phyloP scores from a whole-genome alignment of 225 moss, liverwort and hornwort genomes.

The Physcomitrellopsis africana region DNA sequence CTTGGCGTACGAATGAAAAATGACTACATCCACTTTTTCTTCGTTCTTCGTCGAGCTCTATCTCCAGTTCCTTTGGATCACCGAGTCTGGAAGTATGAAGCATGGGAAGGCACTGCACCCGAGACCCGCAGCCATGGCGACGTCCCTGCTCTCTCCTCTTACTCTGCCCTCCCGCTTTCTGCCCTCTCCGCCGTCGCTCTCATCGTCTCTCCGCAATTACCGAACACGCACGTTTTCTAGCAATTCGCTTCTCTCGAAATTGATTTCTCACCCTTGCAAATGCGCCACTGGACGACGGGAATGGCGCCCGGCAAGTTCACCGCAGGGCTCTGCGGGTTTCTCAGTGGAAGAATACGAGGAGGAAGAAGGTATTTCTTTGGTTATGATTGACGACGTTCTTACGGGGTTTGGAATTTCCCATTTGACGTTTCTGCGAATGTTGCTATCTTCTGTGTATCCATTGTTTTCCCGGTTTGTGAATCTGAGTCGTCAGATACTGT shows the following conservation, averaged over 20 bases:
- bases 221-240: background rate
- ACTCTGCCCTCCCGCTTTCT: background rate
- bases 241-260: background rate
- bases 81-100: background rate
- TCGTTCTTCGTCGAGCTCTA: conserved; percentile 30
- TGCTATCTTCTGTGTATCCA: background rate
- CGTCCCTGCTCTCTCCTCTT: conserved; percentile 24
- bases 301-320: conserved; percentile 24
- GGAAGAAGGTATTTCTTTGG: conserved; percentile 34
- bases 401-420: background rate
- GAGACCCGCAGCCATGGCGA: conserved; percentile 45
- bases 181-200: background rate
- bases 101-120: background rate
- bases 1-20: too few species aligned
- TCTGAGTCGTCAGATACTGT: background rate
- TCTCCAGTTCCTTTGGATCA: conserved; percentile 1
- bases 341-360: conserved; percentile 51
- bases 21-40: background rate
- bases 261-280: conserved; percentile 8
- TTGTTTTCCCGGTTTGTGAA: background rate
- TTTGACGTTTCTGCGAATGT: background rate
- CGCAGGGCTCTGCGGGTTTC: conserved; percentile 39
- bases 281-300: conserved; percentile 26
- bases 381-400: background rate
- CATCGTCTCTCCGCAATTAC: background rate